Evolutionary conservation across 345 rosid species (phyloP).

Genomic region (Lepidium africanum): DNA sequence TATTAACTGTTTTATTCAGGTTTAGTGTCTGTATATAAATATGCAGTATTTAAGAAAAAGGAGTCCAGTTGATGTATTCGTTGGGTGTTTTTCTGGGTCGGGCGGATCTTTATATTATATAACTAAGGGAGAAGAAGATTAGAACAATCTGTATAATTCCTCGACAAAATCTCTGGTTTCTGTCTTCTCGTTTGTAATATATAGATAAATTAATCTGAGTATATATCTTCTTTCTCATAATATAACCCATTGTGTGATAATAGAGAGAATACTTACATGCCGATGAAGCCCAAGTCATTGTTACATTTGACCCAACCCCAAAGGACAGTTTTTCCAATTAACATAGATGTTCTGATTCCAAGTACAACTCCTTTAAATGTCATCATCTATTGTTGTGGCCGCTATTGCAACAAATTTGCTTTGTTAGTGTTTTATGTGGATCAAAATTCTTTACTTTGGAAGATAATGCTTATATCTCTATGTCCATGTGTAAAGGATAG

Average conservation of each 20-base stretch:
- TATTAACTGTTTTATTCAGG: conserved; percentile 13
- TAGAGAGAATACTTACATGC: too few relatives aligned
- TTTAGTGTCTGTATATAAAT: conserved; percentile 23
- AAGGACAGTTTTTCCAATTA: neutral
- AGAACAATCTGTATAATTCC: conserved; percentile 17
- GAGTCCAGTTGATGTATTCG: conserved; percentile 20
- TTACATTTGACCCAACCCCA: too few relatives aligned
- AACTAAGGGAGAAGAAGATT: conserved; percentile 7
- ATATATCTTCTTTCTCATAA: neutral
- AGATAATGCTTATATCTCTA: neutral
- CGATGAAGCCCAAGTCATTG: too few relatives aligned
- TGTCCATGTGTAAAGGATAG: too few relatives aligned
- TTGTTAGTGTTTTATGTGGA: neutral
- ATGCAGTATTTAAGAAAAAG: conserved; percentile 6
- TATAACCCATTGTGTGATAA: neutral
- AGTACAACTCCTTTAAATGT: too few relatives aligned
- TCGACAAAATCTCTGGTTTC: neutral
- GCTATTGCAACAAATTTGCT: neutral
- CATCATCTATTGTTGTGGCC: neutral
- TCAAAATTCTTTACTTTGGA: neutral
- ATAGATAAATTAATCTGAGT: neutral
- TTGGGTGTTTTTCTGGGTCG: conserved; percentile 23
- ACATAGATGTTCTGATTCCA: neutral
- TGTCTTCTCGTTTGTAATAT: conserved; percentile 15
- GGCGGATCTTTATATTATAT: conserved; percentile 16